Evolutionary conservation across 148 eudicot species (phyloP).

Genomic region (Spergularia bocconei): DNA sequence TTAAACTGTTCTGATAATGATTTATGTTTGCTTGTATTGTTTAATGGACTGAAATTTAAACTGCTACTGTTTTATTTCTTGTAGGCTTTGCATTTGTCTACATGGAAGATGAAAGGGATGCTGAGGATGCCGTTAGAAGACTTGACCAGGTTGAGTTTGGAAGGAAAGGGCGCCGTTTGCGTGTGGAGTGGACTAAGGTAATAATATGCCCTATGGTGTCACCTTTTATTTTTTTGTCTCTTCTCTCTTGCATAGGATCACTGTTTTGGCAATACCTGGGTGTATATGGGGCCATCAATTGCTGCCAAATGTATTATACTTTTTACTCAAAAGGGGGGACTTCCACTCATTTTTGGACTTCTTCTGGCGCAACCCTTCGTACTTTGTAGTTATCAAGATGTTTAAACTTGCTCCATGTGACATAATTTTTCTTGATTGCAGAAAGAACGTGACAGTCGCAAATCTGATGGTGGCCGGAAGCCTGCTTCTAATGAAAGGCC

Average conservation of each 20-base stretch:
- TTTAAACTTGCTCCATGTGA: background rate
- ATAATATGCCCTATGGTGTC: background rate
- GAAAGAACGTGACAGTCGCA: slow-evolving; percentile 79
- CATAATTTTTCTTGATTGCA: slow-evolving; percentile 30
- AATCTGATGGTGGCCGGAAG: slow-evolving; percentile 56
- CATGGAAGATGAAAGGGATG: slow-evolving; percentile 87
- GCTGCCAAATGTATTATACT: no score
- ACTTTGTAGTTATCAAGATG: background rate
- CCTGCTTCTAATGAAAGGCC: slow-evolving; percentile 64
- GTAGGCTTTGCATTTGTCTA: slow-evolving; percentile 85
- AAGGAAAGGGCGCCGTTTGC: slow-evolving; percentile 71
- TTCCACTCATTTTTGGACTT: background rate
- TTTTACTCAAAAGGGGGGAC: background rate
- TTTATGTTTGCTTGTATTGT: slow-evolving; percentile 16
- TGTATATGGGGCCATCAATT: background rate
- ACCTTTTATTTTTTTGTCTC: background rate
- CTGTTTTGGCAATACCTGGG: background rate
- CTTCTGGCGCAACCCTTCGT: background rate
- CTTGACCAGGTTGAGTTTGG: slow-evolving; percentile 78
- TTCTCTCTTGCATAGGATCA: background rate
- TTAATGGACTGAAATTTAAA: slow-evolving; percentile 18
- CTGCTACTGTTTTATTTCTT: slow-evolving; percentile 23
- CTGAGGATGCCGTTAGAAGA: slow-evolving; percentile 67
- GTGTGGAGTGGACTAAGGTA: slow-evolving; percentile 96
- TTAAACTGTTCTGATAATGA: slow-evolving; percentile 14